phyloP scores from a whole-genome alignment of 2,329 filamentous ascomycete species.

The Claviceps capensis region DNA sequence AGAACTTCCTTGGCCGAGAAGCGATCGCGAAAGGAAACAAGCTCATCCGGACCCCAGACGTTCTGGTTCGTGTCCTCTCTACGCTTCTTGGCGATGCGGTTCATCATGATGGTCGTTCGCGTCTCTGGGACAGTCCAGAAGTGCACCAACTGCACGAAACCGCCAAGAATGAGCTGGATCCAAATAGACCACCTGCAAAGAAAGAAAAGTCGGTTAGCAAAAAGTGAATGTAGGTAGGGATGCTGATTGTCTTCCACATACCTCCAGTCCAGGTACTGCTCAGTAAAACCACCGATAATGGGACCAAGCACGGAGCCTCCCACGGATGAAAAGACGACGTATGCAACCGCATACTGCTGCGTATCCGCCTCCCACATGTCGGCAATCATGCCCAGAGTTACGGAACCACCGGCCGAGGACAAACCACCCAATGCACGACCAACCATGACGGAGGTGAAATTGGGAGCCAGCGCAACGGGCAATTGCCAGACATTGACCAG shows the following conservation, averaged over 20 bases:
- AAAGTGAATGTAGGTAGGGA: no score
- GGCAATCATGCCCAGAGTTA: slow-evolving; percentile 62
- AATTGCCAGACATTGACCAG: slow-evolving; percentile 69
- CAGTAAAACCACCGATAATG: slow-evolving; percentile 64
- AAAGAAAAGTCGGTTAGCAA: not conserved
- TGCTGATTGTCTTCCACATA: slow-evolving; percentile 16
- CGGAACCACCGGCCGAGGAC: slow-evolving; percentile 58
- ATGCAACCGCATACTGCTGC: slow-evolving; percentile 65
- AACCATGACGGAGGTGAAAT: slow-evolving; percentile 56
- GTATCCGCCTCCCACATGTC: slow-evolving; percentile 58
- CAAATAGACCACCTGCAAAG: slow-evolving; percentile 50
- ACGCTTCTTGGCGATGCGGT: slow-evolving; percentile 62
- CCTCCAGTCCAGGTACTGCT: slow-evolving; percentile 53
- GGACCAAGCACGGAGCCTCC: slow-evolving; percentile 65
- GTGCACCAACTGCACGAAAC: slow-evolving; percentile 52
- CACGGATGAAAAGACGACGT: slow-evolving; percentile 67
- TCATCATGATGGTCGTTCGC: slow-evolving; percentile 61
- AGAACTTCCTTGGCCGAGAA: slow-evolving; percentile 45
- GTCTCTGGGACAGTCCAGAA: slow-evolving; percentile 64
- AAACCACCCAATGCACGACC: slow-evolving; percentile 58
- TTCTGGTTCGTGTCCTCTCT: slow-evolving; percentile 46
- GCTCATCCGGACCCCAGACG: slow-evolving; percentile 60
- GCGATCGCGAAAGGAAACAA: slow-evolving; percentile 44
- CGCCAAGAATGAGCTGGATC: slow-evolving; percentile 73
- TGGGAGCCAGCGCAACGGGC: slow-evolving; percentile 57